Base-by-base conservation (phyloP, 2,329 filamentous ascomycete species). In the Alternaria sp. region DNA sequence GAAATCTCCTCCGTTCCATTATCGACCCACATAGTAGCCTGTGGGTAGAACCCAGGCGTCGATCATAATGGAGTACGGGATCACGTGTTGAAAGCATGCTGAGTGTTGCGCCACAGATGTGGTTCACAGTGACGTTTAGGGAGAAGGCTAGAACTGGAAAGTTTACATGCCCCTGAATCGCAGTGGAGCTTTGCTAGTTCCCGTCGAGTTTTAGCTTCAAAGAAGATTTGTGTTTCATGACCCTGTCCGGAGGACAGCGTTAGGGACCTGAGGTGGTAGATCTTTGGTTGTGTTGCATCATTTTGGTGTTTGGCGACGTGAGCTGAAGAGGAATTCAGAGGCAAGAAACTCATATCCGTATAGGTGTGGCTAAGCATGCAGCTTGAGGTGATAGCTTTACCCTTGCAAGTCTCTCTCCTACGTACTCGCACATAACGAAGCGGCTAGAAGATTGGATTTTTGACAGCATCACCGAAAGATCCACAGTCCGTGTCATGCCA, bases 51-150 rank as follows among this genome's bases (percentile, higher is more conserved):
- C 56, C 44, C 56, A 13, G 37, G 56, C 4, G 56, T 58, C 45
- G 56, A 58, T 55, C 55, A 36, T 13, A 11, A 49, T 53, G 51
- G 55, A 37, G 29, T 24, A 13, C 36, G 21, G 40, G 42, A 34
- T 45, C 51, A 49, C 37, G 53, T 44, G 40, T 29, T 14, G 33
- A 40, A 36, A 50, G 29, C 53, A 44, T 36, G 56, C 26, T 50
- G 45, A 33, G 33, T 55, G 23, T 41, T 55, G 56, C 51, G 55
- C 56, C 51, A 55, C 56, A 55, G n/a, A 53, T 28, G 45, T 21
- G 26, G 46, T 39, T 28, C 45, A 40, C 33, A 34, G 39, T 59
- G 46, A 56, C 56, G 46, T 56, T 28, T 31, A 56, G 31, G 14
- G 29, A 33, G 21, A 44, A 51, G 52, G 51, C 56, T 56, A 49